Conservation (phyloP, 192 early-diverging fungal species). For the Backusella sp. region DNA sequence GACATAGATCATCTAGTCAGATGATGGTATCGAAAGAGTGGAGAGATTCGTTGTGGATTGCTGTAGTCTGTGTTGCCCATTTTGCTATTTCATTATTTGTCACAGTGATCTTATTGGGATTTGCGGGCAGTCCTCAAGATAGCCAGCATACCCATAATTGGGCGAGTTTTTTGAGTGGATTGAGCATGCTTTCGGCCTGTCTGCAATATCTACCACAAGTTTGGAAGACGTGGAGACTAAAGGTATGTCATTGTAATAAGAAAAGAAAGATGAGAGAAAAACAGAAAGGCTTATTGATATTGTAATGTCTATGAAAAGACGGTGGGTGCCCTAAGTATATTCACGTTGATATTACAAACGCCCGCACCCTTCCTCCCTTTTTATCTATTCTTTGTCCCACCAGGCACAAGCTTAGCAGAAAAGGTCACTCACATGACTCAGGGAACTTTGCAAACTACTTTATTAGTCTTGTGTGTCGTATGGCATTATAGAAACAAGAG, state of each 20-base stretch:
- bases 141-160: conserved; percentile 54
- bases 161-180: conserved; percentile 68
- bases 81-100: conserved; percentile 49
- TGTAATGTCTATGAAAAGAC: conserved; percentile 33
- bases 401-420: conserved; percentile 90
- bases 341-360: conserved; percentile 89
- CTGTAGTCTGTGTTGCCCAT: conserved; percentile 51
- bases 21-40: conserved; percentile 46
- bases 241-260: conserved; percentile 42
- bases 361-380: conserved; percentile 80
- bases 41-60: conserved; percentile 53
- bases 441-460: conserved; percentile 78
- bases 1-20: conserved; percentile 20
- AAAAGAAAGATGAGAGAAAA: background rate
- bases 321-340: conserved; percentile 87
- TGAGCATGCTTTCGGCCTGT: conserved; percentile 66
- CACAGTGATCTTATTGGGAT: conserved; percentile 47
- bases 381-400: conserved; percentile 71
- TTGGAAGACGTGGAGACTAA: conserved; percentile 69
- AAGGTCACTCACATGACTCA: conserved; percentile 84
- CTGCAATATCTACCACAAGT: conserved; percentile 93
- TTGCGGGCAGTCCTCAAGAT: conserved; percentile 44
- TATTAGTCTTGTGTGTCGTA: conserved; percentile 77
- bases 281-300: background rate
- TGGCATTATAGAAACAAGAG: conserved; percentile 62